phyloP scores from a whole-genome alignment of 164 flowering plant species.

The Macadamia tetraphylla region DNA sequence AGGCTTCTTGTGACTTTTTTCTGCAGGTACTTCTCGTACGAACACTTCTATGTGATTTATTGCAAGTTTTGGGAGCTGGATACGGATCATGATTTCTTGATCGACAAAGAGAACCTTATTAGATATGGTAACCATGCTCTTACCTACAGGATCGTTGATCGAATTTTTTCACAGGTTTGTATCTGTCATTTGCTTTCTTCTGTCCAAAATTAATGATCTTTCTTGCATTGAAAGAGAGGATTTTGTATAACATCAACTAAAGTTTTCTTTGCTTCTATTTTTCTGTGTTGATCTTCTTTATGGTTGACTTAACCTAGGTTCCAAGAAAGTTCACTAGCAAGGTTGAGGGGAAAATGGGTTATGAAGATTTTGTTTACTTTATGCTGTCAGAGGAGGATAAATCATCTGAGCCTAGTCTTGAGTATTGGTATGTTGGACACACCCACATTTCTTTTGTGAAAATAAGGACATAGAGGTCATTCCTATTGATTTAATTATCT shows the following conservation, averaged over 20 bases:
- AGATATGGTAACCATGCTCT: slow-evolving; percentile 96
- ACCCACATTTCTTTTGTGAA: background rate
- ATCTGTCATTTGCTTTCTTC: background rate
- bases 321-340: slow-evolving; percentile 83
- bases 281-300: background rate
- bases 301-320: slow-evolving; percentile 35
- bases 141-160: slow-evolving; percentile 88
- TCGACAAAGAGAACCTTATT: slow-evolving; percentile 87
- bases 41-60: slow-evolving; percentile 94
- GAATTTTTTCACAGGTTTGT: slow-evolving; percentile 92
- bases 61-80: slow-evolving; percentile 99
- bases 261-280: no score
- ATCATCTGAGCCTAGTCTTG: slow-evolving; percentile 92
- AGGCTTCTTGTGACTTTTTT: background rate
- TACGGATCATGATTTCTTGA: slow-evolving; percentile 88
- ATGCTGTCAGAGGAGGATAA: slow-evolving; percentile 95
- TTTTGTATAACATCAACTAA: no score
- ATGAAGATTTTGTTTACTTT: slow-evolving; percentile 98
- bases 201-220: background rate
- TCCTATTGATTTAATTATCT: no score
- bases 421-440: slow-evolving; percentile 54
- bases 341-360: slow-evolving; percentile 93
- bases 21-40: slow-evolving; percentile 89
- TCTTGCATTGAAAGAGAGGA: background rate
- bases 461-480: background rate